Evolutionary conservation across 331 rosid species (phyloP).

Genomic region (Malus hybrid): DNA sequence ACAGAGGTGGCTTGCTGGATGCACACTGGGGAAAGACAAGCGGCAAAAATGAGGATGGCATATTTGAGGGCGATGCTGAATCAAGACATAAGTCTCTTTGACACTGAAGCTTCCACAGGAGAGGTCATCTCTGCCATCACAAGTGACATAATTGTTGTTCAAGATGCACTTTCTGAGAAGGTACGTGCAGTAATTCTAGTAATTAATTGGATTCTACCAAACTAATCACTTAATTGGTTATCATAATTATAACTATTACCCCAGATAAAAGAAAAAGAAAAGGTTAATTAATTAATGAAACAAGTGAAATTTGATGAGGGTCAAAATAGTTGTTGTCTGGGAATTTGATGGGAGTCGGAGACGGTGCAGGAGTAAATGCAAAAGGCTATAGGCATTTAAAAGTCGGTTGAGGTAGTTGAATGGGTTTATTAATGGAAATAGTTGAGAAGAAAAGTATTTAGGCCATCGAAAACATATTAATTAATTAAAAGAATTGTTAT

Average conservation of each 20-base stretch:
- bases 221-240: background rate
- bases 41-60: constrained; percentile 96
- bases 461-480: background rate
- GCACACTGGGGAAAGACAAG: constrained; percentile 96
- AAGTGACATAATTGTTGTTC: constrained; percentile 79
- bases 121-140: constrained; percentile 88
- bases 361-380: constrained; percentile 35
- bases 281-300: background rate
- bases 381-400: constrained; percentile 36
- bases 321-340: background rate
- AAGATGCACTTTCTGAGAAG: constrained; percentile 95
- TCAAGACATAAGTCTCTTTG: constrained; percentile 89
- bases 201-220: background rate
- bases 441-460: background rate
- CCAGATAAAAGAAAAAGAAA: background rate
- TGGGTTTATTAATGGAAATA: background rate
- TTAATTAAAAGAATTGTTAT: background rate
- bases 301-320: background rate
- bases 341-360: background rate
- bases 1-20: constrained; percentile 99
- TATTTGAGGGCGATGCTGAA: constrained; percentile 77
- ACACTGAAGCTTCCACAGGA: constrained; percentile 88
- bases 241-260: background rate
- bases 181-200: constrained; percentile 18
- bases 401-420: constrained; percentile 16